Evolutionary conservation across 2,329 filamentous ascomycete species (phyloP).

Genomic region (Trichoderma asperellum): DNA sequence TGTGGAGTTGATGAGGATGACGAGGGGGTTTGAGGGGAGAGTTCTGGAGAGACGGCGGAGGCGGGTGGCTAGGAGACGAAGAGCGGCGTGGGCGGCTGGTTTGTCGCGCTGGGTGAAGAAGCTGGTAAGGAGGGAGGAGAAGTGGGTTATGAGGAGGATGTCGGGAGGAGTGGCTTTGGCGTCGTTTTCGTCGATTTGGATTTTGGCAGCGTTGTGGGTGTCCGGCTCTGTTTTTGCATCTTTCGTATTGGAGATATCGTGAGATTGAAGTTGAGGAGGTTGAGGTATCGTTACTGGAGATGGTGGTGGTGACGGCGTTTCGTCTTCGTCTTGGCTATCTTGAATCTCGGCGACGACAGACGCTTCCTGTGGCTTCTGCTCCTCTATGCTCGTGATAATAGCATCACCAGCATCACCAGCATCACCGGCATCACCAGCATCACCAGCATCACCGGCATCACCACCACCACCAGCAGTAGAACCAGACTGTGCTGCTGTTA

Average conservation of each 20-base stretch:
- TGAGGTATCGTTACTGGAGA: conserved; percentile 17
- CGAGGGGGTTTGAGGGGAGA: conserved; percentile 48
- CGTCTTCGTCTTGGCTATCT: conserved; percentile 43
- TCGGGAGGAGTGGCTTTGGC: neutral
- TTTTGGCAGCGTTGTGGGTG: too few species aligned
- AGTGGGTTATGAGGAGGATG: conserved; percentile 60
- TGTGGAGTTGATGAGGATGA: conserved; percentile 61
- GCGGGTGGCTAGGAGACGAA: conserved; percentile 53
- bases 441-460: neutral
- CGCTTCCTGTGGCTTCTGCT: neutral
- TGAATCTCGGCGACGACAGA: conserved; percentile 37
- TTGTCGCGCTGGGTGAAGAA: conserved; percentile 57
- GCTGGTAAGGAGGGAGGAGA: conserved; percentile 54
- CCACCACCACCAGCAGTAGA: neutral
- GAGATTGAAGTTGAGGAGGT: neutral
- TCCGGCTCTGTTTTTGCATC: neutral
- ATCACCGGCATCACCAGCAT: neutral
- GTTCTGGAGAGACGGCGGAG: conserved; percentile 52
- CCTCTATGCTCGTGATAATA: neutral
- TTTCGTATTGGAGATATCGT: neutral
- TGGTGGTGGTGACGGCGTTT: conserved; percentile 25
- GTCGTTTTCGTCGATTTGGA: neutral
- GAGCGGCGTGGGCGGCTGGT: conserved; percentile 51
- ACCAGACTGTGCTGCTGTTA: neutral
- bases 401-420: too few species aligned